phyloP scores from a whole-genome alignment of 2,329 filamentous ascomycete species.

The Bipolaris zeicola region DNA sequence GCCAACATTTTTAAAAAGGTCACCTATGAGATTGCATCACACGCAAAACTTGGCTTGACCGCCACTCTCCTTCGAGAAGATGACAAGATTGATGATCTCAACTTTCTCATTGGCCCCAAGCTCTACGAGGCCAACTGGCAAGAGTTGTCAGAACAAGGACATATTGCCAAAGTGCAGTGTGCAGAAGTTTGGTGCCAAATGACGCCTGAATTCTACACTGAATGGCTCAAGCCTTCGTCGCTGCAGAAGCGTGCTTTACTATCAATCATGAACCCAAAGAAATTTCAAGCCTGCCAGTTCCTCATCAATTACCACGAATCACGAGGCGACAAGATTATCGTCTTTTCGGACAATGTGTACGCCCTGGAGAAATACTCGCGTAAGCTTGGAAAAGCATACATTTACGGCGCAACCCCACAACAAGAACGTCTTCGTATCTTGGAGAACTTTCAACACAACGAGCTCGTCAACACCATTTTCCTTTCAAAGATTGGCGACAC shows the following conservation, averaged over 20 bases:
- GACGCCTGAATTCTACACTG: slow-evolving; percentile 96
- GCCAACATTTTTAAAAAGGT: slow-evolving; percentile 96
- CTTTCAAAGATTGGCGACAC: slow-evolving; percentile 98
- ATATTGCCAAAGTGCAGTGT: slow-evolving; percentile 96
- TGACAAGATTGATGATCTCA: slow-evolving; percentile 96
- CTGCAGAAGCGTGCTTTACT: slow-evolving; percentile 71
- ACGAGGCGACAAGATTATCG: slow-evolving; percentile 95
- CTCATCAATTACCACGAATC: slow-evolving; percentile 98
- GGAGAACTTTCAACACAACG: slow-evolving; percentile 94
- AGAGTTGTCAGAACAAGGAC: slow-evolving; percentile 94
- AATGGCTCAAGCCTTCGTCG: slow-evolving; percentile 75
- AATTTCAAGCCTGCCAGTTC: slow-evolving; percentile 96
- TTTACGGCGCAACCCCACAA: slow-evolving; percentile 87
- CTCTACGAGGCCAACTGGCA: slow-evolving; percentile 99
- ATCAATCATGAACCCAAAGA: slow-evolving; percentile 96
- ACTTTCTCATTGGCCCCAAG: slow-evolving; percentile 96
- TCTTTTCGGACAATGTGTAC: slow-evolving; percentile 97
- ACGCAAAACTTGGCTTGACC: slow-evolving; percentile 92
- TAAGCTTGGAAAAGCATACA: slow-evolving; percentile 84
- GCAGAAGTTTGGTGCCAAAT: slow-evolving; percentile 99
- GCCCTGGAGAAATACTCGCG: slow-evolving; percentile 84
- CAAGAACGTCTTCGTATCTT: slow-evolving; percentile 84
- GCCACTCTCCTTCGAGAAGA: slow-evolving; percentile 94
- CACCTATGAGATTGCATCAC: slow-evolving; percentile 89
- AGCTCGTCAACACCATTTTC: slow-evolving; percentile 88